Conservation (phyloP, 179 eudicot genomes). For the Sideroxylon spinosum region DNA sequence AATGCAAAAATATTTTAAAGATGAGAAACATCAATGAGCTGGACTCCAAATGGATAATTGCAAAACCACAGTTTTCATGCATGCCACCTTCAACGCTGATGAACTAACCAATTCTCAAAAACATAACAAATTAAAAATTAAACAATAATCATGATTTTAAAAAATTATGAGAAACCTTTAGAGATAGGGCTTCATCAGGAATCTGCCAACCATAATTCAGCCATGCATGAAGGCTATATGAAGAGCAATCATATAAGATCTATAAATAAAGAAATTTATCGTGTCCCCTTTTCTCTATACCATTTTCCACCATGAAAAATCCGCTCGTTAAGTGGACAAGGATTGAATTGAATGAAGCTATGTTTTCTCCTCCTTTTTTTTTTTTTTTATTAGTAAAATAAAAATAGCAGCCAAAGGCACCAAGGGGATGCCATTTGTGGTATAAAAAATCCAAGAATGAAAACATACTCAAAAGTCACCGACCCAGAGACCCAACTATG, state of each 20-base stretch:
- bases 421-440: no score
- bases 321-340: background rate
- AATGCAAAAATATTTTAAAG: background rate
- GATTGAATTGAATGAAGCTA: background rate
- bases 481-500: no score
- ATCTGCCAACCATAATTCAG: background rate
- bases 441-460: no score
- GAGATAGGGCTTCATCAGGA: background rate
- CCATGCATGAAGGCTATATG: background rate
- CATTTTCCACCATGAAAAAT: background rate
- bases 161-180: background rate
- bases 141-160: background rate
- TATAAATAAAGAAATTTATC: background rate
- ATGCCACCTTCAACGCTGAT: background rate
- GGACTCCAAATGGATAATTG: slow-evolving; percentile 2
- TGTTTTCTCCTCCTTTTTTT: no score
- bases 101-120: background rate
- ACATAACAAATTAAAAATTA: background rate
- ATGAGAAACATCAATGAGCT: background rate
- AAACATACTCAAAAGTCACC: no score
- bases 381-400: no score
- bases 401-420: no score
- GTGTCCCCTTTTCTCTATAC: background rate
- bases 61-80: background rate
- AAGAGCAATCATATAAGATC: background rate